Base-by-base conservation (phyloP, 352 stramenopile genomes). In the Pythium rhizo-oryzae region DNA sequence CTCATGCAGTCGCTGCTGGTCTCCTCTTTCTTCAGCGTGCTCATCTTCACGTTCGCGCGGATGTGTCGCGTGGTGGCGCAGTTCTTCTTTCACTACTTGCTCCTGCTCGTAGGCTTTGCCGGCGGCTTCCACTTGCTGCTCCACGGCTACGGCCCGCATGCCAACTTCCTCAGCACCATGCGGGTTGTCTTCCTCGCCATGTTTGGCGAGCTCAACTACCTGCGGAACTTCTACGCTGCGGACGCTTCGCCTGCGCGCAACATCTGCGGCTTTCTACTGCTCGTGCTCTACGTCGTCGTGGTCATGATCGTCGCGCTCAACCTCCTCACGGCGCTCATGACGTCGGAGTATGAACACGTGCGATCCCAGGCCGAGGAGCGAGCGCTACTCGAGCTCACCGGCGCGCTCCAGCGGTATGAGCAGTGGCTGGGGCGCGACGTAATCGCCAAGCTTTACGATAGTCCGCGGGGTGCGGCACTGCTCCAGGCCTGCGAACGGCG, bases 1-100 rank as follows among this genome's bases (percentile, higher is more conserved):
- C 69, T 88, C 24, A 84, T 88, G 76, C 80, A 88, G 51, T 70
- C 76, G 16, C 53, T 86, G 9, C 67, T 88, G 35, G 80, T 86
- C 8, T 85, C 76, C 18, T 84, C 80, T 2, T 86, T 81, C 67
- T 86, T 84, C 69, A 85, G 77, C 39, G 78, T 88, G 49, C 70
- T 88, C 25, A 84, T 88, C 56, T 88, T 88, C 62, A 86, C 80
- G n/a, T 88, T 88, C 43, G 78, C 78, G 24, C 65, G 80, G n/a
- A 88, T 88, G 80, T 83, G 81, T 55, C 76, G 75, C 12, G 80
- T 86, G 13, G 78, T 84, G 8, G 70, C 72, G 35, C 77, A 80
- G 50, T 85, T 88, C 69, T 65, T 84, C 64, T 74, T 85, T 41
- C 76, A 85, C 59, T 84, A 88, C n/a, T 28, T 80, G 23, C 54